Conservation (phyloP, 2,329 filamentous ascomycete species). For the Diaporthe eres region DNA sequence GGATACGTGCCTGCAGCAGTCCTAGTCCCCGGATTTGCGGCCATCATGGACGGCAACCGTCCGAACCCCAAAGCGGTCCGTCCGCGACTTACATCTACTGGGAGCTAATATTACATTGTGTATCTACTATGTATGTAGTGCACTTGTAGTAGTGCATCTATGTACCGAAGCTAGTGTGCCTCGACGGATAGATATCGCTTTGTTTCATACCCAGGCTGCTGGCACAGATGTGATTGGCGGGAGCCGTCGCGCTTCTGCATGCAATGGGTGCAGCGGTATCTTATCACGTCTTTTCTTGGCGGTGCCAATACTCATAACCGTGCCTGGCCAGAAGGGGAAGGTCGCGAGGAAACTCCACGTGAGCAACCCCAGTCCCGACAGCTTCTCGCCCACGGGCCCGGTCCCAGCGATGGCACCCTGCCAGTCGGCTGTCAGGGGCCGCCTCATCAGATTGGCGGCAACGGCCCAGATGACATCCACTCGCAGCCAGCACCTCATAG, state of each 20-base stretch:
- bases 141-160: background rate
- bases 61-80: background rate
- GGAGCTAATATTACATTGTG: background rate
- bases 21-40: background rate
- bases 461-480: background rate
- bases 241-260: background rate
- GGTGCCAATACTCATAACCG: constrained; percentile 16
- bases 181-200: background rate
- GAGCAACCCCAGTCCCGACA: background rate
- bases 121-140: too few relatives aligned
- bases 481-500: constrained; percentile 17
- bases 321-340: constrained; percentile 18
- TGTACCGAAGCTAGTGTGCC: background rate
- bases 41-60: background rate
- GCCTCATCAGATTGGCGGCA: constrained; percentile 1
- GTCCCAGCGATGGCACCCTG: constrained; percentile 11
- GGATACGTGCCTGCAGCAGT: background rate
- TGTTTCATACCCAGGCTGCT: constrained; percentile 4
- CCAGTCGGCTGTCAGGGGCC: constrained; percentile 11
- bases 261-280: constrained; percentile 15
- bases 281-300: constrained; percentile 26
- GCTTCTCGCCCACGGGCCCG: background rate
- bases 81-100: background rate
- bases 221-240: constrained; percentile 8
- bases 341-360: constrained; percentile 21